phyloP scores from a whole-genome alignment of 2,329 filamentous ascomycete species.

The Neonectria punicea region DNA sequence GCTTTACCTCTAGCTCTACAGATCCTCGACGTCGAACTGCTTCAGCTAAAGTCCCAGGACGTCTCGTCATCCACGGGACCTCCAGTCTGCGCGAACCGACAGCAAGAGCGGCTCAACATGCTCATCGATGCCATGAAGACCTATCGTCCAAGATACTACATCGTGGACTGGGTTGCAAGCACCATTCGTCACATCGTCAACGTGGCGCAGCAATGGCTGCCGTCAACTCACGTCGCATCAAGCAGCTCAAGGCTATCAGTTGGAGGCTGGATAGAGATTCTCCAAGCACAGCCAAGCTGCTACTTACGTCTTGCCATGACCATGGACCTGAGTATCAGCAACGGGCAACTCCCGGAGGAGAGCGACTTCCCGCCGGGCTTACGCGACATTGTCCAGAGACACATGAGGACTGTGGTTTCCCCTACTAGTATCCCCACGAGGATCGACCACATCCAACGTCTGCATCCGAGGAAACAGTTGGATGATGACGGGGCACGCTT shows the following conservation, averaged over 20 bases:
- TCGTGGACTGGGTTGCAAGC: constrained; percentile 38
- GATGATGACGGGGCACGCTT: background rate
- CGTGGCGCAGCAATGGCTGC: constrained; percentile 25
- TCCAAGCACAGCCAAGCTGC: constrained; percentile 30
- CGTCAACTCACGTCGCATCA: background rate
- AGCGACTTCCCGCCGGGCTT: constrained; percentile 36
- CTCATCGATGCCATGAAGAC: constrained; percentile 38
- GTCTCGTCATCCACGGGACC: background rate
- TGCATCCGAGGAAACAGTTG: background rate
- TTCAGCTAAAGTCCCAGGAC: constrained; percentile 20
- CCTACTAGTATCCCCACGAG: background rate
- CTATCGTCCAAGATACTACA: constrained; percentile 36
- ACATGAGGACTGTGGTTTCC: background rate
- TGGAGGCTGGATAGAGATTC: constrained; percentile 32
- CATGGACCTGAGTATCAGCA: constrained; percentile 40
- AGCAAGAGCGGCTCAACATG: constrained; percentile 37
- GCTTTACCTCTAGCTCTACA: constrained; percentile 36
- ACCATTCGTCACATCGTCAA: constrained; percentile 37
- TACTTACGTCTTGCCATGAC: constrained; percentile 37
- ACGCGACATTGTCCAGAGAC: constrained; percentile 21
- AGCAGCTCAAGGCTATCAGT: constrained; percentile 3
- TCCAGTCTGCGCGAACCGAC: constrained; percentile 2
- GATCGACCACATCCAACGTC: background rate
- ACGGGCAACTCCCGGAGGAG: constrained; percentile 38
- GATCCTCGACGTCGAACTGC: constrained; percentile 38